Evolutionary conservation across 768 basidiomycete species (phyloP).

Genomic region (Amanita pseudoporphyria): DNA sequence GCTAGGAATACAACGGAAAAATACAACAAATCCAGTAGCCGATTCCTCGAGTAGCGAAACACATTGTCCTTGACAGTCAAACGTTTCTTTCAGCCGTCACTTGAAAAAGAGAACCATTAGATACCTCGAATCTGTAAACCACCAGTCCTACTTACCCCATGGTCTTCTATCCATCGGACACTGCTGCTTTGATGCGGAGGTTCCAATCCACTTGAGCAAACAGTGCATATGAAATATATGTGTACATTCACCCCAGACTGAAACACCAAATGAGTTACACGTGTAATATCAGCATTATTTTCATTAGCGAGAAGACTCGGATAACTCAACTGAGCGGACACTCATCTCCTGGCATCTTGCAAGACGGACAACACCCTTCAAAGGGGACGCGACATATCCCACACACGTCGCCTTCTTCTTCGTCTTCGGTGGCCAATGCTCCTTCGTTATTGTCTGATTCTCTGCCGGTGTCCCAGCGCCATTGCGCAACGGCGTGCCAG

Average conservation of each 20-base stretch:
- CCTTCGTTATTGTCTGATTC: slow-evolving; percentile 16
- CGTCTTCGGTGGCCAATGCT: slow-evolving; percentile 29
- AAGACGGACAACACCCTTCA: slow-evolving; percentile 92
- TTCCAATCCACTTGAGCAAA: slow-evolving; percentile 91
- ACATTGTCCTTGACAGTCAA: no score
- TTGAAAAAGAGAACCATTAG: neutral
- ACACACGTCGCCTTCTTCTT: slow-evolving; percentile 49
- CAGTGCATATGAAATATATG: slow-evolving; percentile 99
- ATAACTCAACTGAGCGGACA: slow-evolving; percentile 69
- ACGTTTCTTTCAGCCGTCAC: slow-evolving; percentile 4
- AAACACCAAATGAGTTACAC: no score
- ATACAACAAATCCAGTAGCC: no score
- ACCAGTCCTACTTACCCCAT: slow-evolving; percentile 64
- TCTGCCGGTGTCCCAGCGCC: slow-evolving; percentile 68
- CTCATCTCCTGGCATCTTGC: slow-evolving; percentile 95
- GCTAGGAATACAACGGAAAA: no score
- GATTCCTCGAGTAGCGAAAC: no score
- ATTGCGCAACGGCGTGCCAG: slow-evolving; percentile 84
- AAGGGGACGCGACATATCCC: slow-evolving; percentile 89
- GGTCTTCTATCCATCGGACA: slow-evolving; percentile 97
- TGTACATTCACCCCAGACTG: slow-evolving; percentile 97
- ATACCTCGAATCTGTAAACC: neutral
- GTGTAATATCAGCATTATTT: slow-evolving; percentile 16
- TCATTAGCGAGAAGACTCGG: no score
- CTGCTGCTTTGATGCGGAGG: slow-evolving; percentile 81